A percentile compares a stretch with the other conserved stretches of the same genome.
Evolutionary conservation across 768 basidiomycete genomes (phyloP).

Genomic region (Panaeolus cyanescens): DNA sequence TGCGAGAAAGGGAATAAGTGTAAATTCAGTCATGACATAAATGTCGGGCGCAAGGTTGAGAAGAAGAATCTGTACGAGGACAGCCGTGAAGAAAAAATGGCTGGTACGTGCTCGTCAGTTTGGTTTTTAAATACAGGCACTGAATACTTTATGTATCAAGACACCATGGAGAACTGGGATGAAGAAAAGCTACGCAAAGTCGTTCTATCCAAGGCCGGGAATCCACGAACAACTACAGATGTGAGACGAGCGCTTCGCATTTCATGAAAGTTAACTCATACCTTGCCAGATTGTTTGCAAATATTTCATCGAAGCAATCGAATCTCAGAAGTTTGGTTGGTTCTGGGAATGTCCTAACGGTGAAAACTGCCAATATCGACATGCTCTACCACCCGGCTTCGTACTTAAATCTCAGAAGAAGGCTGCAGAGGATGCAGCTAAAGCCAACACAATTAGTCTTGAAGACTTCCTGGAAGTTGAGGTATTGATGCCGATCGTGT

Average conservation of each 20-base stretch:
- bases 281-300: slow-evolving; percentile 90
- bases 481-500: slow-evolving; percentile 49
- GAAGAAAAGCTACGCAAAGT: slow-evolving; percentile 91
- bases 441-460: slow-evolving; percentile 84
- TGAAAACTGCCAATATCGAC: slow-evolving; percentile 88
- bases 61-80: slow-evolving; percentile 97
- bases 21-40: slow-evolving; percentile 94
- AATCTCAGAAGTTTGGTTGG: slow-evolving; percentile 91
- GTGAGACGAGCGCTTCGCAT: slow-evolving; percentile 40
- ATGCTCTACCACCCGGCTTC: slow-evolving; percentile 95
- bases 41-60: slow-evolving; percentile 88
- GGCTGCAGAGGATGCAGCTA: slow-evolving; percentile 87
- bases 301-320: slow-evolving; percentile 95
- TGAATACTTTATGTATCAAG: slow-evolving; percentile 36
- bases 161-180: slow-evolving; percentile 99
- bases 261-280: background rate
- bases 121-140: background rate
- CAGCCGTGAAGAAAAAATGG: slow-evolving; percentile 74
- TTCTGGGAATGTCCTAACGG: slow-evolving; percentile 96
- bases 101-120: slow-evolving; percentile 48
- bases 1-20: slow-evolving; percentile 96
- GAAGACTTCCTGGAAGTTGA: slow-evolving; percentile 99
- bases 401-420: slow-evolving; percentile 94
- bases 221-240: slow-evolving; percentile 90
- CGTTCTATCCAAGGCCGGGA: slow-evolving; percentile 84